Evolutionary conservation across 805 yeast genomes (phyloP).

Genomic region (Metschnikowia picachoensis): DNA sequence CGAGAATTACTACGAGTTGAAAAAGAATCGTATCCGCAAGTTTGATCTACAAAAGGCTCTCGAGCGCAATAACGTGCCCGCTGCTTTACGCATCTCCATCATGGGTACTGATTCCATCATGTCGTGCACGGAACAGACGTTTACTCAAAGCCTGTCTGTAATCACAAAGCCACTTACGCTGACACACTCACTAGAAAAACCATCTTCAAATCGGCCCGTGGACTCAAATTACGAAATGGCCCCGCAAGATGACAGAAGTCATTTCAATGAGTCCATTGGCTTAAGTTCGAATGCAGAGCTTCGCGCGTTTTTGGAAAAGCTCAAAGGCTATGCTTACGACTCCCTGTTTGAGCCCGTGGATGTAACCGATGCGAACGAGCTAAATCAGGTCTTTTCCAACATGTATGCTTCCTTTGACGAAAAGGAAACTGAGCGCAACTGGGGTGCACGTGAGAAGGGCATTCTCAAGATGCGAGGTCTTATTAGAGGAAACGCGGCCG

Average conservation of each 20-base stretch:
- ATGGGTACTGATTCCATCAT: slow-evolving; percentile 16
- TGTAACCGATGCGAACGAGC: slow-evolving; percentile 21
- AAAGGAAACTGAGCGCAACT: slow-evolving; percentile 83
- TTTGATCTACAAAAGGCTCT: slow-evolving; percentile 44
- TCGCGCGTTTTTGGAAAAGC: background rate
- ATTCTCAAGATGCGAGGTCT: slow-evolving; percentile 56
- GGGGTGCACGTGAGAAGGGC: slow-evolving; percentile 68
- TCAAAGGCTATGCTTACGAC: slow-evolving; percentile 37
- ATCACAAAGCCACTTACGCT: no score
- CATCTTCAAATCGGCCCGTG: no score
- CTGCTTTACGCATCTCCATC: slow-evolving; percentile 18
- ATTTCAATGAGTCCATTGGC: background rate
- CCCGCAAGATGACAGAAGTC: no score
- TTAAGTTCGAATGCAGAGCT: slow-evolving; percentile 1
- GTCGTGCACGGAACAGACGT: background rate
- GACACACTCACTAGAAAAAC: no score
- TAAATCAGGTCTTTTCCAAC: slow-evolving; percentile 18
- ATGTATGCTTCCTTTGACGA: slow-evolving; percentile 48
- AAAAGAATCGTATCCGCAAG: slow-evolving; percentile 37
- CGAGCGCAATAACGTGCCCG: slow-evolving; percentile 27
- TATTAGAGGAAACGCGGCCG: slow-evolving; percentile 52
- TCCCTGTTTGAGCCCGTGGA: slow-evolving; percentile 28
- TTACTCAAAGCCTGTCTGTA: no score
- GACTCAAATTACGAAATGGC: no score
- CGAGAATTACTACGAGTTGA: slow-evolving; percentile 26